Evolutionary conservation across 75 land plant species (phyloP), one percentile per base, ranked within the genome.

Genomic region (Isoetes taiwanensis): DNA sequence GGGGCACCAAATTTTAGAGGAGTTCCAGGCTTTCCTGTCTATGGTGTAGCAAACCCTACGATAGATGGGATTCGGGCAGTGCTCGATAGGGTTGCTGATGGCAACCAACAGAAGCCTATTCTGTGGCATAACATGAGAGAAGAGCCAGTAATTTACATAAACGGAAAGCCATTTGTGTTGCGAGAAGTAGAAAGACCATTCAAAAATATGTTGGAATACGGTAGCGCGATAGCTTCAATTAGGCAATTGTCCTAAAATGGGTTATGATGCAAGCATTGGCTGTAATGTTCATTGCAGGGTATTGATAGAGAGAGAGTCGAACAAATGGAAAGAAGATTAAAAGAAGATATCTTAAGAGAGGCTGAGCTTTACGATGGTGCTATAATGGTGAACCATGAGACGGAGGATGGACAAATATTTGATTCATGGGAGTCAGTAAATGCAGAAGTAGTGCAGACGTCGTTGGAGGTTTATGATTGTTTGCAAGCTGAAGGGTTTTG

Each of bases 111-210:
- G 23, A 62, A 74, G 1, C 80, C 88, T 43, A 80, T 90, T 25
- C 64, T 90, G 41, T 90, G 97, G 97, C 97, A 90, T 64, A 90
- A 90, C 43, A 90, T 90, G 97, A 70, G 97, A 66, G 97, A 90
- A 70, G 97, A 90, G 50, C 97, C 97, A 62, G 94, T 90, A 21
- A 74, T 90, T 43, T 90, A 90, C 63, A 90, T 90, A 30, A 90
- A 86, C 61, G 97, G 97, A 19, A 86, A 81, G 55, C 97, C 97
- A 52, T 90, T 90, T 76, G 97, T 90, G 24, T 77, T 90, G 30
- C 94, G 97, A 48, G 97, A 86, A 59, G 88, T 90, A 53, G 94
- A 90, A 67, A 69, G 97, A 53, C 97, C 97, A 19, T 90, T 62
- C 72, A 90, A 90, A 56, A 90, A 90, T 35, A 83, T 90, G 97